phyloP scores from a whole-genome alignment of 2,329 filamentous ascomycete genomes.

The Paramyrothecium sp. region DNA sequence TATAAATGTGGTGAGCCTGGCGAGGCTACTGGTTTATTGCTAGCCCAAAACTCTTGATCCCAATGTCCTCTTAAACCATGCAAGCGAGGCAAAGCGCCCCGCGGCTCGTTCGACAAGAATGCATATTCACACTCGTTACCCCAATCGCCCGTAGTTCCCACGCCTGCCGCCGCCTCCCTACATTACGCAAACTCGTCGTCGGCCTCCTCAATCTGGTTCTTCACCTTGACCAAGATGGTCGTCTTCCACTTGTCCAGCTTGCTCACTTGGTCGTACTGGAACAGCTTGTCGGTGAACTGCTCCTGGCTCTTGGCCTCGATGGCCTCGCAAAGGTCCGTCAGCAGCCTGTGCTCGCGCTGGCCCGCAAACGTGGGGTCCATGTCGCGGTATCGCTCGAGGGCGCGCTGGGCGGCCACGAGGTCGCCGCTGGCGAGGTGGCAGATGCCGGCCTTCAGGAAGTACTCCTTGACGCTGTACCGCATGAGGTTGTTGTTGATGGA shows the following conservation, averaged over 20 bases:
- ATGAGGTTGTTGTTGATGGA: conserved; percentile 88
- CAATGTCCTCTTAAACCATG: not conserved
- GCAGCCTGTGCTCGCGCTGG: conserved; percentile 78
- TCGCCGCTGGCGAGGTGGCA: conserved; percentile 78
- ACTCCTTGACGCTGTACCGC: conserved; percentile 93
- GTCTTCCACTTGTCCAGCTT: conserved; percentile 99
- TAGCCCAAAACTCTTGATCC: not conserved
- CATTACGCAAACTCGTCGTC: conserved; percentile 42
- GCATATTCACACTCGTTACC: not conserved
- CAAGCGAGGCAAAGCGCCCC: not conserved
- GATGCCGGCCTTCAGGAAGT: conserved; percentile 90
- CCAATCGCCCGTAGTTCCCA: not conserved
- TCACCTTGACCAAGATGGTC: conserved; percentile 75
- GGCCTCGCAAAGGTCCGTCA: conserved; percentile 72
- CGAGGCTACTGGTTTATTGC: not conserved
- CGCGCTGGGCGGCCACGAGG: conserved; percentile 73
- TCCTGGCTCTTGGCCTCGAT: conserved; percentile 80
- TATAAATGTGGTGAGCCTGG: not conserved
- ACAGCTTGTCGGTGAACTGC: conserved; percentile 80
- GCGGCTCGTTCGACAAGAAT: not conserved
- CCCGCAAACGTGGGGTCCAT: conserved; percentile 74
- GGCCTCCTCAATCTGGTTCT: conserved; percentile 71
- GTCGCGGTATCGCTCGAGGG: conserved; percentile 79
- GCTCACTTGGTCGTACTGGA: conserved; percentile 87
- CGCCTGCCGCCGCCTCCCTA: not conserved